Evolutionary conservation across 1,139 yeast species (phyloP), one percentile per base, ranked within the genome.

Genomic region (Debaryomyces coudertii): DNA sequence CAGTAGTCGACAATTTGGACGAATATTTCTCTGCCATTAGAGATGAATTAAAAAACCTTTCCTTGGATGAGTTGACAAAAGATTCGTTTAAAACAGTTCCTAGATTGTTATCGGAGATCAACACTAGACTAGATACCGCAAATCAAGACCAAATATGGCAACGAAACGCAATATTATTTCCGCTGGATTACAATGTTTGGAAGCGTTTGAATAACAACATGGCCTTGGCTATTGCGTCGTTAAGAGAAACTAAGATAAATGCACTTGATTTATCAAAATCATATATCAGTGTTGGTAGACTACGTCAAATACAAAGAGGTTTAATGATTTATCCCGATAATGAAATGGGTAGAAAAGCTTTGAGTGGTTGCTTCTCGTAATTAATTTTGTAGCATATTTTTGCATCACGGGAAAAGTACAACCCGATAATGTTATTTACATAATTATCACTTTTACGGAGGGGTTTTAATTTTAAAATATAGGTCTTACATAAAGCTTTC

Each of bases 141-240:
- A 41, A 47, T 2, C 48, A 53, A 5, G 55, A 54, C 2, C 48
- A 56, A 28, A 71, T 79, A 4, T 86, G 95, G 90, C 87, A 85
- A 56, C 77, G 84, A 55, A 76, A 82, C 14, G 92, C 95, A 0
- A 68, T 85, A 50, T 68, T 86, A 55, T 86, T 87, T 68, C 97
- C 97, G 0, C 77, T 79, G 34, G 87, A 85, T 55, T 73, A 73
- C 52, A 68, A 70, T 15, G 76, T 87, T 6, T 92, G 98, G 98
- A 72, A 71, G 38, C 70, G 79, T 18, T 62, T 92, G 36, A 80
- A 81, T 56, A 60, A 68, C 15, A 68, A 68, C 39, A 71, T 77
- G 69, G 77, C 79, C 0, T 54, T 73, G 28, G 58, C 66, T 5
- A 73, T 82, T 8, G 82, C 89, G 0, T 52, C 63, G 0, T 68